Percentiles rank a stretch among this genome's conserved stretches.
These are phyloP conservation scores for Barnettozyma sp. DNA, from an alignment of 805 yeast genomes.

Conservation along the genomic window DNA sequence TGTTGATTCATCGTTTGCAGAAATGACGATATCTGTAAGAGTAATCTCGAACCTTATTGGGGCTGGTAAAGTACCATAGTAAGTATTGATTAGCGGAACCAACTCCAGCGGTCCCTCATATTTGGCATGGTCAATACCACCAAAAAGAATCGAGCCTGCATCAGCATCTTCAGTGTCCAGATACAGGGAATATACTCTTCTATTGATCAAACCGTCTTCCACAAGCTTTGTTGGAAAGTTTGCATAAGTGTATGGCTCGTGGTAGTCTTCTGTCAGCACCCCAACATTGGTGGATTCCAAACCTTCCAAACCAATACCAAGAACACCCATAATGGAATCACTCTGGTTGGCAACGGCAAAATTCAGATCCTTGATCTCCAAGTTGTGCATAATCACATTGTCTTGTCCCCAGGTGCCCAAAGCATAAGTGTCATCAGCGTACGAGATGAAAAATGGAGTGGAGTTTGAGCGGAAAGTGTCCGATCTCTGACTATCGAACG, in stretches of 20 bases:
- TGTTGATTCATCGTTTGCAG: conserved; percentile 1
- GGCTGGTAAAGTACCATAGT: conserved; percentile 21
- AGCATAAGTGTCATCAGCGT: conserved; percentile 40
- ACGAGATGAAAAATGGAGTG: conserved; percentile 36
- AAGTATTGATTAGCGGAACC: conserved; percentile 37
- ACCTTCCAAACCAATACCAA: conserved; percentile 66
- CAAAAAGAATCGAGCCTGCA: conserved; percentile 55
- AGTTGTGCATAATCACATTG: conserved; percentile 44
- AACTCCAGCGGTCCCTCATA: conserved; percentile 45
- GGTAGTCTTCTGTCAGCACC: conserved; percentile 7
- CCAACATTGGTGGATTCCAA: conserved; percentile 55
- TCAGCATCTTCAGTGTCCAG: conserved; percentile 37
- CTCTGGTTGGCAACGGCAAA: conserved; percentile 69
- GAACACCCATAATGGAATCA: conserved; percentile 58
- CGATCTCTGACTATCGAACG: conserved; percentile 30
- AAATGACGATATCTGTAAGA: conserved; percentile 19
- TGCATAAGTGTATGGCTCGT: conserved; percentile 38
- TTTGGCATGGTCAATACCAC: conserved; percentile 63
- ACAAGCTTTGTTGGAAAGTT: conserved; percentile 63
- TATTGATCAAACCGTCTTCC: conserved; percentile 47
- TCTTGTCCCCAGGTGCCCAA: conserved; percentile 42
- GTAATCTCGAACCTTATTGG: conserved; percentile 45
- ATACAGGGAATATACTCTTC: conserved; percentile 55
- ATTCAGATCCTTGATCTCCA: conserved; percentile 45
- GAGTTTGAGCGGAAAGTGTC: conserved; percentile 27